A percentile compares a stretch with the other conserved stretches of the same genome.
phyloP scores from a whole-genome alignment of 805 yeast species.

The Yarrowia divulgata region DNA sequence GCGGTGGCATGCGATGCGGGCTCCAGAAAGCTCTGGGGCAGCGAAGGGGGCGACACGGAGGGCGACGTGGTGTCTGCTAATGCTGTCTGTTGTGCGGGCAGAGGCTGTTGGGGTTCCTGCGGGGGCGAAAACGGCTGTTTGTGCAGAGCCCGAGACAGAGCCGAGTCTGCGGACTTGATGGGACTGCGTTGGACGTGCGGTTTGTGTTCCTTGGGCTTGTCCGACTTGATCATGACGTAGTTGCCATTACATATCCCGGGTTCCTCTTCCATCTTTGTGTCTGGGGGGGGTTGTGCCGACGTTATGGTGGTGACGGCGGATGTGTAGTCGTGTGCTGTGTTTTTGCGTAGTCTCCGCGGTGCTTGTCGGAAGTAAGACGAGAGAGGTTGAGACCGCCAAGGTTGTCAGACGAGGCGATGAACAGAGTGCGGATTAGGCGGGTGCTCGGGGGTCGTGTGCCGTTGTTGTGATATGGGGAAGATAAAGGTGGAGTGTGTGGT shows the following conservation, averaged over 20 bases:
- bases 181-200: slow-evolving; percentile 32
- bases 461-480: background rate
- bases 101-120: slow-evolving; percentile 26
- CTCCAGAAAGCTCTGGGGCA: slow-evolving; percentile 34
- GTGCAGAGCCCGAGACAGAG: slow-evolving; percentile 39
- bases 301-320: background rate
- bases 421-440: background rate
- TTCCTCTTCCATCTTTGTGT: slow-evolving; percentile 34
- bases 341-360: background rate
- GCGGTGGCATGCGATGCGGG: slow-evolving; percentile 25
- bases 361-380: too few species aligned
- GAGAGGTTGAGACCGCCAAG: too few species aligned
- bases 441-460: slow-evolving; percentile 8
- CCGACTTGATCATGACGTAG: slow-evolving; percentile 38
- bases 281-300: too few species aligned
- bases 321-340: slow-evolving; percentile 15
- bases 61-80: slow-evolving; percentile 22
- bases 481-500: background rate
- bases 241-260: slow-evolving; percentile 39
- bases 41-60: slow-evolving; percentile 31
- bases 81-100: slow-evolving; percentile 17
- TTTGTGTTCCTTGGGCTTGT: slow-evolving; percentile 34
- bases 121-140: slow-evolving; percentile 36
- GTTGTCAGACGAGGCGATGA: background rate
- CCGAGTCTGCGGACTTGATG: slow-evolving; percentile 30